Percentiles rank a stretch among this genome's conserved stretches.
phyloP scores from a whole-genome alignment of 108 stramenopile species.

The Chaetoceros tenuissimus region DNA sequence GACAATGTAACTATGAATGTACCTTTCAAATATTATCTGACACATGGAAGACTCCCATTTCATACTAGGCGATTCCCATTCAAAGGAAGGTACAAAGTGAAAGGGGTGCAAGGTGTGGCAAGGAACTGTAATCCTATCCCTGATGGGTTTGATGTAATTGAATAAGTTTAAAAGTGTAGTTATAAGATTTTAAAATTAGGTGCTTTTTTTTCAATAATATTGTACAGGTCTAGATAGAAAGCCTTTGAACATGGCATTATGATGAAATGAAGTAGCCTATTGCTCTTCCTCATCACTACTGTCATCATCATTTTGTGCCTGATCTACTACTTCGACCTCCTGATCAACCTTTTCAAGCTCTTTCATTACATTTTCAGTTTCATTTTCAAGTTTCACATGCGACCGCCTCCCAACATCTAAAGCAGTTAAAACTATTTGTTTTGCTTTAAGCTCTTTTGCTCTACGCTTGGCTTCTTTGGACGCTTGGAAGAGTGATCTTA shows the following conservation, averaged over 20 bases:
- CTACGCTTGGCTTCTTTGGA: conserved; percentile 63
- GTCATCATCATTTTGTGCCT: background rate
- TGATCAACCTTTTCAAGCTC: background rate
- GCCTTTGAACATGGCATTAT: background rate
- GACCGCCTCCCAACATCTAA: conserved; percentile 70
- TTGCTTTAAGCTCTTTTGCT: conserved; percentile 72
- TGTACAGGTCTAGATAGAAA: background rate
- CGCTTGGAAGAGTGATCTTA: conserved; percentile 61
- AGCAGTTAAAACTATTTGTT: conserved; percentile 69
- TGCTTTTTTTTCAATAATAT: background rate
- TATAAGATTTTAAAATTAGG: background rate
- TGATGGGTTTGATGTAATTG: conserved; percentile 9
- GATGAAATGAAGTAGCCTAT: background rate
- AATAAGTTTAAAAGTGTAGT: background rate
- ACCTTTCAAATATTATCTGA: conserved; percentile 8
- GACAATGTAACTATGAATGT: conserved; percentile 24
- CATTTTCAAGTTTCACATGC: conserved; percentile 69
- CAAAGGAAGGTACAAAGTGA: conserved; percentile 6
- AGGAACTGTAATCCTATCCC: conserved; percentile 14
- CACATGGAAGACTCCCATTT: conserved; percentile 21
- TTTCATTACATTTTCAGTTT: conserved; percentile 38
- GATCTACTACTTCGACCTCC: background rate
- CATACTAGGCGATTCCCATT: conserved; percentile 14
- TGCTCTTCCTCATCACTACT: background rate
- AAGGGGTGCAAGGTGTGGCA: conserved; percentile 5